Evolutionary conservation across 2,329 filamentous ascomycete species (phyloP).

Genomic region (Aspergillus viridinutans): DNA sequence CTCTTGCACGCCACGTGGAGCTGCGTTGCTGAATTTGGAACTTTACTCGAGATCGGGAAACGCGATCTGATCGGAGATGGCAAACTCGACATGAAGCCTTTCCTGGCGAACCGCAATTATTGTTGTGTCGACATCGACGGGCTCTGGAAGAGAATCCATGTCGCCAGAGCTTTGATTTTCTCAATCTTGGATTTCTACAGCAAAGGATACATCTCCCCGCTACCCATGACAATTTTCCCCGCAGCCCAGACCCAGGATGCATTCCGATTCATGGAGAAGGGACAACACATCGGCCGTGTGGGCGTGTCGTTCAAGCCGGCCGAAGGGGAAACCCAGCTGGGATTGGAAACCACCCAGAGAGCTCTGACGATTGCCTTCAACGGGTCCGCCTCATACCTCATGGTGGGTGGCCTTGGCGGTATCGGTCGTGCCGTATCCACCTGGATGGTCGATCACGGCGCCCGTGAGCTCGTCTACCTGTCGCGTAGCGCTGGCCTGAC

Average conservation of each 20-base stretch:
- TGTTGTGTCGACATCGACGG: conserved; percentile 7
- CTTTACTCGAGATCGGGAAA: conserved; percentile 20
- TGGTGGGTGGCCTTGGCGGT: conserved; percentile 13
- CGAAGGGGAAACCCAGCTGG: conserved; percentile 4
- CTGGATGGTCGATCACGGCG: conserved; percentile 13
- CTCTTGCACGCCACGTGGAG: conserved; percentile 24
- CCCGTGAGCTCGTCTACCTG: conserved; percentile 5
- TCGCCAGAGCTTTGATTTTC: neutral
- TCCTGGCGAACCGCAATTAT: conserved; percentile 12
- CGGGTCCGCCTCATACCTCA: conserved; percentile 6
- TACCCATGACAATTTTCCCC: no score
- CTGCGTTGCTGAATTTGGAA: conserved; percentile 21
- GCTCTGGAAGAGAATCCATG: neutral
- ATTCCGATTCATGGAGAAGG: no score
- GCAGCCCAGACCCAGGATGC: no score
- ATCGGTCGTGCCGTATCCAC: conserved; percentile 9
- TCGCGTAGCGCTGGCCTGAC: conserved; percentile 3
- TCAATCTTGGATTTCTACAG: neutral
- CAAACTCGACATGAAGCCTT: conserved; percentile 13
- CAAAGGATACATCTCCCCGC: no score
- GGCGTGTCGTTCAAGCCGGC: no score
- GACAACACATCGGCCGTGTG: no score
- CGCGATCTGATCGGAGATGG: neutral
- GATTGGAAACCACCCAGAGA: neutral
- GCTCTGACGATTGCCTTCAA: neutral